Percentiles rank a stretch among this genome's conserved stretches.
Evolutionary conservation across 2,329 filamentous ascomycete species (phyloP).

Genomic region (Ilyonectria sp.): DNA sequence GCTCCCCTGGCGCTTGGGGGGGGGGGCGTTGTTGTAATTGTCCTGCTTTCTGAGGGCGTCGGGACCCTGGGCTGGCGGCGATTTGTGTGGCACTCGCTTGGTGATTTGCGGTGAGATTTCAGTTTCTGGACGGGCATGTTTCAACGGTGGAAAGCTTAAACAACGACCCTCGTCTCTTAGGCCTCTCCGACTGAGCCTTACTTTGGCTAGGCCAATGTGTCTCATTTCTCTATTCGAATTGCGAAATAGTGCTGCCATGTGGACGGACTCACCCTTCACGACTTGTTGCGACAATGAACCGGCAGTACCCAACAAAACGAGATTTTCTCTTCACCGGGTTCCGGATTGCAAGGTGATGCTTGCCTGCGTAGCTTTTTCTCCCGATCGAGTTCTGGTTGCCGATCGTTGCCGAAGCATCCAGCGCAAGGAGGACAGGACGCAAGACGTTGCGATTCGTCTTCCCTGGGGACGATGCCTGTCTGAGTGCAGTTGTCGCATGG

Average conservation of each 20-base stretch:
- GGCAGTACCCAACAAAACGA: conserved; percentile 7
- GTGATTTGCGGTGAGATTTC: conserved; percentile 11
- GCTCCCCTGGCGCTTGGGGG: conserved; percentile 3
- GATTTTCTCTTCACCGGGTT: not conserved
- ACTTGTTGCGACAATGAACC: not conserved
- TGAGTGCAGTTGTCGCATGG: not conserved
- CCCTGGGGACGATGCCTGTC: not conserved
- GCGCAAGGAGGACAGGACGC: not conserved
- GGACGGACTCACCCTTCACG: not conserved
- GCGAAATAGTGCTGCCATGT: conserved; percentile 1
- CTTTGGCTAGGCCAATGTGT: not conserved
- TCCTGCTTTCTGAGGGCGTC: not conserved
- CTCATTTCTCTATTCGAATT: conserved; percentile 19
- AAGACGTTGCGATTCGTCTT: conserved; percentile 6
- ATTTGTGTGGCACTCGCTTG: not conserved
- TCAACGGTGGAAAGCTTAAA: conserved; percentile 22
- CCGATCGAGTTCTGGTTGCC: conserved; percentile 17
- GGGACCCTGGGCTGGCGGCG: not conserved
- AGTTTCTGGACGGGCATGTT: not conserved
- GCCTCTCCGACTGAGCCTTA: not conserved
- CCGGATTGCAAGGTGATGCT: conserved; percentile 17
- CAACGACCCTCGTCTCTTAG: conserved; percentile 7
- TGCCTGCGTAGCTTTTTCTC: conserved; percentile 11
- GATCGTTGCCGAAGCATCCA: conserved; percentile 17
- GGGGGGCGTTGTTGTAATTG: not conserved